phyloP scores from a whole-genome alignment of 768 basidiomycete species.

The Lactarius evosmus region DNA sequence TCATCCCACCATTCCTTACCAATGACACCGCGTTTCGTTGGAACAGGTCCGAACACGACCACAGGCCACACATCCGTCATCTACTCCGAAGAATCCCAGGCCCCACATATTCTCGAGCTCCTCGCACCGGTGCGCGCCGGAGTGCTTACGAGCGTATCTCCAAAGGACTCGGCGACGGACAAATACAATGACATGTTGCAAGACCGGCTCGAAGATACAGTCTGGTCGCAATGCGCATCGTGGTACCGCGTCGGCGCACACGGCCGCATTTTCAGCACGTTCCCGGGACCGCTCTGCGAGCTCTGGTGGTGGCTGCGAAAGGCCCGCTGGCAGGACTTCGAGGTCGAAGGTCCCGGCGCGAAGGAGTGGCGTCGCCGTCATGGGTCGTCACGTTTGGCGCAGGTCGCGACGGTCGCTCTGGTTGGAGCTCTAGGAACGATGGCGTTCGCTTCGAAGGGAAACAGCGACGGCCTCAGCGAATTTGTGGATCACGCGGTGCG shows the following conservation, averaged over 20 bases:
- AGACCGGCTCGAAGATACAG: conserved; percentile 12
- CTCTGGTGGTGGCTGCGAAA: conserved; percentile 23
- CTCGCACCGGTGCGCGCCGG: conserved; percentile 17
- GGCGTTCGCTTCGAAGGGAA: neutral
- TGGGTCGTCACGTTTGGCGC: neutral
- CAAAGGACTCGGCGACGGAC: conserved; percentile 20
- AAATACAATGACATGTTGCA: conserved; percentile 21
- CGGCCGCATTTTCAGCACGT: conserved; percentile 16
- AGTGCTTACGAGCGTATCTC: conserved; percentile 12
- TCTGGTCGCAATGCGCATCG: conserved; percentile 21
- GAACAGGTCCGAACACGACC: conserved; percentile 45
- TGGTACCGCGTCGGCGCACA: conserved; percentile 22
- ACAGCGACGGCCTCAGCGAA: neutral
- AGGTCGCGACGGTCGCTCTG: neutral
- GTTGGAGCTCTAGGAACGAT: neutral
- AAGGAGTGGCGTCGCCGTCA: conserved; percentile 15
- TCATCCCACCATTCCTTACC: neutral
- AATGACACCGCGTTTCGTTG: neutral
- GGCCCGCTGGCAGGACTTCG: conserved; percentile 16
- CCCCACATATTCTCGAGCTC: conserved; percentile 12
- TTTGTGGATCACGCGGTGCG: conserved; percentile 1
- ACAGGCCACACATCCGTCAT: conserved; percentile 57
- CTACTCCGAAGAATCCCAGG: conserved; percentile 40
- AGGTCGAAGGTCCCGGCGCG: conserved; percentile 11
- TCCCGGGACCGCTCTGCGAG: conserved; percentile 21